Base-by-base conservation (phyloP, 805 yeast genomes). In the Candida coquimbonensis region DNA sequence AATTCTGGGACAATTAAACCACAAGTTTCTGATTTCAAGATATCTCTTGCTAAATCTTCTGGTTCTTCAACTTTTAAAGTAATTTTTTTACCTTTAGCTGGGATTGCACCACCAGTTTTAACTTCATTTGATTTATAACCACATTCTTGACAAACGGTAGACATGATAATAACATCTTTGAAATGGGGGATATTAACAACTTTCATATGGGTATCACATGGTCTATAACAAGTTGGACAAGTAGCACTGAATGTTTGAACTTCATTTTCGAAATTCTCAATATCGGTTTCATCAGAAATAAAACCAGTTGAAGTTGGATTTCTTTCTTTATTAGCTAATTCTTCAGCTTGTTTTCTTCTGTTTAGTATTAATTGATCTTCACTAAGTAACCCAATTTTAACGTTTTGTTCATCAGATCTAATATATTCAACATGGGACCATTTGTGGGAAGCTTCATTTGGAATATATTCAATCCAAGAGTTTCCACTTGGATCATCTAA, bases 51-150 rank as follows among this genome's bases (percentile, higher is more conserved):
- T 57, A 93, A 74, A 70, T 93, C 99, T 55, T 88, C 96, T 48
- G 72, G 65, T 54, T 91, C 98, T 49, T 85, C 89, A 51, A 91
- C 81, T 52, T 72, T 73, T 44, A 93, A 72, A 2, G 83, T 73
- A 49, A 89, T 77, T 50, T 74, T 80, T 52, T 81, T 81, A 50
- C 97, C 99, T 63, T 81, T 74, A 3, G 72, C 83, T 31, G 99
- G 97, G 40, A 93, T 83, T 9, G 84, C 95, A 56, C 99, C 99
- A 49, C 99, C 99, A 6, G 99, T 93, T 69, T 91, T 93, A 53
- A 93, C 99, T 66, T 93, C 99, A 63, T 93, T 93, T 16, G 96
- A 87, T 69, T 87, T 91, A 68, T 86, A 93, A 34, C 98, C 99
- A 69, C 99, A 93, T 51, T 78, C 68, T 31, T 83, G 90, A 69